A percentile compares a stretch with the other conserved stretches of the same genome.
These are phyloP conservation scores for Tolypocladium ophioglossoides DNA, from an alignment of 2,329 filamentous ascomycete species.

Conservation along the genomic window DNA sequence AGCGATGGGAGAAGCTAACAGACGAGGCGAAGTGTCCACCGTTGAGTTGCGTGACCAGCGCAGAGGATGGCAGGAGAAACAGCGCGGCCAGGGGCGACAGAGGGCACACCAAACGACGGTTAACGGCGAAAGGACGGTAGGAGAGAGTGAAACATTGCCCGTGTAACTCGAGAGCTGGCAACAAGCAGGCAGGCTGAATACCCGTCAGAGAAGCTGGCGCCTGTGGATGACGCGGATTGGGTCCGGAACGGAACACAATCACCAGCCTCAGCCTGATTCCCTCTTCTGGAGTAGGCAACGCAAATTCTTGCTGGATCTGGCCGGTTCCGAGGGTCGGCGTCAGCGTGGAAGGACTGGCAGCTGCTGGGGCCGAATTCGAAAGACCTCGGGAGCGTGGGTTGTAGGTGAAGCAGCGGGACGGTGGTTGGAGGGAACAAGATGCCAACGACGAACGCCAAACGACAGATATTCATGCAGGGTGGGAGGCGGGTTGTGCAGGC, in stretches of 20 bases:
- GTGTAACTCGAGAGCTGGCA: constrained; percentile 13
- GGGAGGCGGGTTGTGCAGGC: not conserved
- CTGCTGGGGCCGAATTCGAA: too few species aligned
- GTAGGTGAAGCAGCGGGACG: not conserved
- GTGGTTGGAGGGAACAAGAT: not conserved
- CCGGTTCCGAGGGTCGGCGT: not conserved
- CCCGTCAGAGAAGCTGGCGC: not conserved
- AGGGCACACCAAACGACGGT: constrained; percentile 6
- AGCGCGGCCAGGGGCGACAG: not conserved
- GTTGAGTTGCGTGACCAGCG: not conserved
- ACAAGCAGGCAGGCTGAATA: constrained; percentile 4
- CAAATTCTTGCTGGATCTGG: not conserved
- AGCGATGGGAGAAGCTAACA: not conserved
- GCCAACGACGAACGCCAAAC: not conserved
- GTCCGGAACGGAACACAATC: not conserved
- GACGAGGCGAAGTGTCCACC: not conserved
- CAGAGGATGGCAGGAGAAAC: not conserved
- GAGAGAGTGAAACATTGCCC: constrained; percentile 13
- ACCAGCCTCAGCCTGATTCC: not conserved
- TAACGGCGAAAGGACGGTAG: constrained; percentile 8
- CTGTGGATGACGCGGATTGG: not conserved
- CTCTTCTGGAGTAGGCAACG: not conserved
- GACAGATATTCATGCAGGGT: not conserved
- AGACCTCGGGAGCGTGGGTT: not conserved
- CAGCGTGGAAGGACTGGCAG: not conserved